Evolutionary conservation across 352 stramenopile genomes (phyloP).

Genomic region (Pythium phragmitis): DNA sequence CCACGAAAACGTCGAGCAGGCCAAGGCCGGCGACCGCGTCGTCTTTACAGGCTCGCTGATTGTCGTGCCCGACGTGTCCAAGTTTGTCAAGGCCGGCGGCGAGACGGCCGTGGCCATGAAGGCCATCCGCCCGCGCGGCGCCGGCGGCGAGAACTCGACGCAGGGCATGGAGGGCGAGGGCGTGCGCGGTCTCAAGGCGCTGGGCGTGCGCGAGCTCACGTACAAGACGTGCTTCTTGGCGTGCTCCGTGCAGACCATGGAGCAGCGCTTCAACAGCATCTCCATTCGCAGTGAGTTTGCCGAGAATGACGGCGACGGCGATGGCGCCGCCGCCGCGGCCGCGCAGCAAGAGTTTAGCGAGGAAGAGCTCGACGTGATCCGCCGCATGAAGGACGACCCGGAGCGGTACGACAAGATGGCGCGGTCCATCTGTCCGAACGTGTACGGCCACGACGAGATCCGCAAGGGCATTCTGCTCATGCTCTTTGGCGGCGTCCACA

Average conservation of each 20-base stretch:
- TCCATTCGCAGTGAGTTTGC: constrained; percentile 78
- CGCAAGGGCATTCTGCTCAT: constrained; percentile 95
- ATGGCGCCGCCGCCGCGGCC: constrained; percentile 16
- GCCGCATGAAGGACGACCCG: constrained; percentile 88
- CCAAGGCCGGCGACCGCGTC: constrained; percentile 95
- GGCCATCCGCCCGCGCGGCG: constrained; percentile 25
- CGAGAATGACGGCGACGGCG: constrained; percentile 44
- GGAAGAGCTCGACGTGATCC: constrained; percentile 92
- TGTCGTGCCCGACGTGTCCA: constrained; percentile 95
- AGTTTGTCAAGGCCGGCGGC: constrained; percentile 76
- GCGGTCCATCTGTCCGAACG: constrained; percentile 93
- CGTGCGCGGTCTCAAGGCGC: constrained; percentile 92
- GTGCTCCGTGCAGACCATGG: constrained; percentile 92
- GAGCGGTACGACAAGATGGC: constrained; percentile 93
- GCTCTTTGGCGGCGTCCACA: constrained; percentile 98
- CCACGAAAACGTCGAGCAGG: constrained; percentile 97
- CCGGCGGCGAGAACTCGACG: constrained; percentile 61
- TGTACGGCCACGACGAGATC: constrained; percentile 98
- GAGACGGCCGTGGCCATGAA: constrained; percentile 67
- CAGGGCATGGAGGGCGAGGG: constrained; percentile 88
- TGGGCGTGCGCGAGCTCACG: constrained; percentile 97
- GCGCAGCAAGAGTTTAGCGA: constrained; percentile 85
- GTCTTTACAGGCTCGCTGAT: constrained; percentile 95
- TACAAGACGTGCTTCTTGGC: constrained; percentile 98
- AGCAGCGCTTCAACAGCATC: constrained; percentile 86